These are phyloP conservation scores for Schizophyllum amplum DNA, from an alignment of 1,284 basidiomycete species.

Conservation along the genomic window DNA sequence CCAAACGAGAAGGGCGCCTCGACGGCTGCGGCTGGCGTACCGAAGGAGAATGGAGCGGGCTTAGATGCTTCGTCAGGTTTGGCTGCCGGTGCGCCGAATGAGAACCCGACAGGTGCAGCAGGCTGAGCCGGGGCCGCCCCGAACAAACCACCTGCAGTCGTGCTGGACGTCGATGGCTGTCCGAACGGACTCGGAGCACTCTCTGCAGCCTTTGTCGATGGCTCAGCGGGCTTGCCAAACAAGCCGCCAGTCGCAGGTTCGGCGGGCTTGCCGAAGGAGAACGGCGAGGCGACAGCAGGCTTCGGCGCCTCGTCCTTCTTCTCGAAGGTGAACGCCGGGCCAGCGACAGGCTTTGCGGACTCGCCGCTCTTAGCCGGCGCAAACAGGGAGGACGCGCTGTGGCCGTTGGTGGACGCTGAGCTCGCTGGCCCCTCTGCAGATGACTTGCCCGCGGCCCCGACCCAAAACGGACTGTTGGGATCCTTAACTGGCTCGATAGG, in stretches of 20 bases:
- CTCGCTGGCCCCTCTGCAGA: background rate
- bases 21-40: background rate
- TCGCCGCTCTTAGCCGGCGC: background rate
- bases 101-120: background rate
- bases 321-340: background rate
- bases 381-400: background rate
- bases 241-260: too few species aligned
- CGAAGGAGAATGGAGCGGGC: conserved; percentile 6
- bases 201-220: too few species aligned
- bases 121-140: background rate
- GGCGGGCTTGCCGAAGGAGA: conserved; percentile 5
- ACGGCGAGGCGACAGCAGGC: background rate
- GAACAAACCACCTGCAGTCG: background rate
- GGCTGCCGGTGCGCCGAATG: background rate
- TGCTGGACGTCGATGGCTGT: background rate
- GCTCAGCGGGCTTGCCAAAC: background rate
- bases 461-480: background rate
- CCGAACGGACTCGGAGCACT: background rate
- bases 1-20: conserved; percentile 1
- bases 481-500: conserved; percentile 21
- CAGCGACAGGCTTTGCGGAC: background rate
- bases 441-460: background rate
- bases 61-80: background rate
- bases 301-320: background rate
- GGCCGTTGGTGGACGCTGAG: background rate